These are phyloP conservation scores for Trematosphaeria pertusa DNA, from an alignment of 2,329 filamentous ascomycete species.

Conservation along the genomic window DNA sequence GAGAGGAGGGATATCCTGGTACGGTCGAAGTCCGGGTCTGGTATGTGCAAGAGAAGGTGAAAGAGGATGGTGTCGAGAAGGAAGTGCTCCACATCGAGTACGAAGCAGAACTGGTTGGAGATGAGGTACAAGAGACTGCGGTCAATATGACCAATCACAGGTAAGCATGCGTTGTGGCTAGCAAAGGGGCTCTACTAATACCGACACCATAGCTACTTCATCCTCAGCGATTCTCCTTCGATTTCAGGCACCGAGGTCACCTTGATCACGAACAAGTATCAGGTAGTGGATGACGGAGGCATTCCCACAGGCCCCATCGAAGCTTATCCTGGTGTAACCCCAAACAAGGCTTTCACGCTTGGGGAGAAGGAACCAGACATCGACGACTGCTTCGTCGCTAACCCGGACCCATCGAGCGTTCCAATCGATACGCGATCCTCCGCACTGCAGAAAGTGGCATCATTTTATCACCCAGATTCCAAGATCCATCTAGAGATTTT, in stretches of 20 bases:
- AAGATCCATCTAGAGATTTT: conserved; percentile 83
- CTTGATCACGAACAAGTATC: conserved; percentile 67
- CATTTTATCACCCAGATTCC: conserved; percentile 75
- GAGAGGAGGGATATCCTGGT: conserved; percentile 90
- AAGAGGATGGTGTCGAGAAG: conserved; percentile 66
- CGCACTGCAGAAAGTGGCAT: conserved; percentile 71
- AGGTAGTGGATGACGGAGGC: conserved; percentile 73
- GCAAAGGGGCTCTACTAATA: neutral
- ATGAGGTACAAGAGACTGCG: conserved; percentile 82
- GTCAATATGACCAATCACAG: conserved; percentile 97
- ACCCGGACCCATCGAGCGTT: conserved; percentile 63
- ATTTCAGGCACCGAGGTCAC: conserved; percentile 68
- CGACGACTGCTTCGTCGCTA: conserved; percentile 89
- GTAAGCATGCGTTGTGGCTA: conserved; percentile 54
- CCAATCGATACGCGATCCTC: conserved; percentile 60
- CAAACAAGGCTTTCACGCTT: conserved; percentile 73
- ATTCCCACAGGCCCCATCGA: conserved; percentile 76
- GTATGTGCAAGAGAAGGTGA: conserved; percentile 78
- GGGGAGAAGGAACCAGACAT: conserved; percentile 75
- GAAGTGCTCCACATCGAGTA: conserved; percentile 86
- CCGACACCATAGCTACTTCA: conserved; percentile 65
- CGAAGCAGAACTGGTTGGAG: conserved; percentile 78
- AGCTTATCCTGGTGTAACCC: conserved; percentile 69
- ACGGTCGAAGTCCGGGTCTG: conserved; percentile 78
- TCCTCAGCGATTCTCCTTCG: conserved; percentile 65